Evolutionary conservation across 164 flowering plant genomes (phyloP).

Genomic region (Buxus sempervirens): DNA sequence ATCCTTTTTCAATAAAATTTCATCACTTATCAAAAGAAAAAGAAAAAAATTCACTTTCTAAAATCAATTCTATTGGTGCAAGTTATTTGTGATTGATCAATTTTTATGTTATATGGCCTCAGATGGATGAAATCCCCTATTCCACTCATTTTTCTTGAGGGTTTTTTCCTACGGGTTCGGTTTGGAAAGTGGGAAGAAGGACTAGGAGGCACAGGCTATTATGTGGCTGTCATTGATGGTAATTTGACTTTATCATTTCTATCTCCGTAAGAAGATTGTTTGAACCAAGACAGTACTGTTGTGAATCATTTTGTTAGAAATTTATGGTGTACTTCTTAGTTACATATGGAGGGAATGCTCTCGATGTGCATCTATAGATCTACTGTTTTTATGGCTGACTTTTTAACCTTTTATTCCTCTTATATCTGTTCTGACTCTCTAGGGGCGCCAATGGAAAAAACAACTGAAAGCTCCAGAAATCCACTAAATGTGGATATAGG

Average conservation of each 20-base stretch:
- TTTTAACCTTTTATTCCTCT: not conserved
- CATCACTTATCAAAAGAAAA: no score
- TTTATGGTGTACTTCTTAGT: not conserved
- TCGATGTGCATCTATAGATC: not conserved
- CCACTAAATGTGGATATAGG: conserved; percentile 49
- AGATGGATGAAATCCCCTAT: conserved; percentile 77
- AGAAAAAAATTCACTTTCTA: no score
- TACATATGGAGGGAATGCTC: not conserved
- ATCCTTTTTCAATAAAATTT: no score
- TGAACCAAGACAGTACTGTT: no score
- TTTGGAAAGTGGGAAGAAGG: conserved; percentile 67
- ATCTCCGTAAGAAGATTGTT: not conserved
- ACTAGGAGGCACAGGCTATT: conserved; percentile 65
- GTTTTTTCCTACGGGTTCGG: conserved; percentile 70
- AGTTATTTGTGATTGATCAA: not conserved
- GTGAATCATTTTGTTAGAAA: not conserved
- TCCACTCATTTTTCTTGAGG: conserved; percentile 44
- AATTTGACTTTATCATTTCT: not conserved
- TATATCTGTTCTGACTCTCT: conserved; percentile 12
- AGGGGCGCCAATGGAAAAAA: conserved; percentile 33
- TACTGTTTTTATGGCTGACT: not conserved
- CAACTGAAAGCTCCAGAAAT: conserved; percentile 21
- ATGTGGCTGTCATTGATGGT: conserved; percentile 74
- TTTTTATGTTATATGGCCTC: conserved; percentile 7
- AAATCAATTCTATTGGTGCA: no score